Base-by-base conservation (phyloP, 257 asterid genomes). In the Cordia subcordata region DNA sequence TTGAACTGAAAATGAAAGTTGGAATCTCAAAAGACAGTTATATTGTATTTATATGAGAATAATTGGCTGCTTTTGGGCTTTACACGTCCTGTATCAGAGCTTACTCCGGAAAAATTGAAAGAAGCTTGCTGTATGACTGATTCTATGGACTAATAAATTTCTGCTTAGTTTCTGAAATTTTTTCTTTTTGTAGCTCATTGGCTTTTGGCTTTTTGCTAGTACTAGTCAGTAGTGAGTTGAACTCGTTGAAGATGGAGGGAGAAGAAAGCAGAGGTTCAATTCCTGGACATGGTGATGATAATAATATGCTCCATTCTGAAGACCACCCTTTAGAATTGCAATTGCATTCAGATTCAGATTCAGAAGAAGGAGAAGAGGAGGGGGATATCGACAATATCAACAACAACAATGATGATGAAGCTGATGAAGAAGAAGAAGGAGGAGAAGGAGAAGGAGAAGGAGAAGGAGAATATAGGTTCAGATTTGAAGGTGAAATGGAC, bases 401-500 rank as follows among this genome's bases (percentile, higher is more conserved):
- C 37, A 75, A 38, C 16, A 81, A 71, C 11, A 53, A 57, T 46
- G 75, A 79, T 5, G 18, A 27, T 14, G 49, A 64, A 40, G 33
- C 32, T 10, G 57, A 42, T 0, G 75, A 49, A 0, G 88, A 68
- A 4, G 86, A 38, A 8, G 84, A 77, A 0, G 94, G 73, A 8
- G 90, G 73, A 10, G 91, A 73, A 1, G 89, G 63, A n/a, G 71
- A 71, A 5, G 84, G 71, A 0, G 83, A 77, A 15, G 86, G 73
- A 47, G 83, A 72, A 27, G 78, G 63, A 17, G 94, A 64, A 53
- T 82, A 81, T 65, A 66, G 63, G 38, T 82, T 86, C 67, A 85
- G 73, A 58, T 84, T 90, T 66, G 69, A 73, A 38, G 90, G 69
- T 8, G 93, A 75, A 59, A 84, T 81, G 94, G 85, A 90, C 55